phyloP scores from a whole-genome alignment of 1,284 basidiomycete genomes.

The Schizophyllum amplum region DNA sequence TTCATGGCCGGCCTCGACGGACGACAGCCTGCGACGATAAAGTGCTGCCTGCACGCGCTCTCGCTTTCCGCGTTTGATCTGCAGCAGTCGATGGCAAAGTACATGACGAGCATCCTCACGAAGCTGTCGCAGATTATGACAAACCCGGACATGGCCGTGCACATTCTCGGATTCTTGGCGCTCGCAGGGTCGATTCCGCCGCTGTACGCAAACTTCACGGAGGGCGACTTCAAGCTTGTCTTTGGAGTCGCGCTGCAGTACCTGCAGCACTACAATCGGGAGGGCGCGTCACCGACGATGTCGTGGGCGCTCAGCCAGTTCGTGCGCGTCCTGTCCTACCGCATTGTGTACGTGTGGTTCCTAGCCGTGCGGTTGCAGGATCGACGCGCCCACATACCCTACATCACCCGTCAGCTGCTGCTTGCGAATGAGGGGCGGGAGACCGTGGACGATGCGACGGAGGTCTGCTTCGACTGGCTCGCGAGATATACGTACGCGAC shows the following conservation, averaged over 20 bases:
- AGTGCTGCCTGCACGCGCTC: conserved; percentile 88
- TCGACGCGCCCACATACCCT: conserved; percentile 76
- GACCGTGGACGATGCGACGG: conserved; percentile 82
- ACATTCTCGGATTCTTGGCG: conserved; percentile 90
- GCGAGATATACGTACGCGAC: conserved; percentile 93
- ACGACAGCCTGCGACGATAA: conserved; percentile 68
- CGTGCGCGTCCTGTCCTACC: conserved; percentile 90
- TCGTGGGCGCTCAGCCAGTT: conserved; percentile 94
- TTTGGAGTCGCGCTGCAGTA: conserved; percentile 95
- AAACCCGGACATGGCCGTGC: conserved; percentile 87
- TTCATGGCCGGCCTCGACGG: conserved; percentile 79
- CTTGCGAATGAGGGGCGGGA: conserved; percentile 78
- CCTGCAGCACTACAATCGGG: conserved; percentile 84
- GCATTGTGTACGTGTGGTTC: conserved; percentile 95
- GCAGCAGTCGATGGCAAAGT: conserved; percentile 76
- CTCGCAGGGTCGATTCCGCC: conserved; percentile 74
- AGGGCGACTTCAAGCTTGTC: conserved; percentile 88
- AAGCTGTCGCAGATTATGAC: conserved; percentile 94
- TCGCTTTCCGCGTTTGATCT: conserved; percentile 88
- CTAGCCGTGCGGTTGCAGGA: conserved; percentile 83
- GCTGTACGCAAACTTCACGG: conserved; percentile 90
- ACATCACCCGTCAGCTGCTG: conserved; percentile 83
- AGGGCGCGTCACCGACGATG: conserved; percentile 46
- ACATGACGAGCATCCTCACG: conserved; percentile 75
- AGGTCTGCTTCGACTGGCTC: conserved; percentile 98